Base-by-base conservation (phyloP, 2,329 filamentous ascomycete genomes). In the Aspergillus eucalypticola region DNA sequence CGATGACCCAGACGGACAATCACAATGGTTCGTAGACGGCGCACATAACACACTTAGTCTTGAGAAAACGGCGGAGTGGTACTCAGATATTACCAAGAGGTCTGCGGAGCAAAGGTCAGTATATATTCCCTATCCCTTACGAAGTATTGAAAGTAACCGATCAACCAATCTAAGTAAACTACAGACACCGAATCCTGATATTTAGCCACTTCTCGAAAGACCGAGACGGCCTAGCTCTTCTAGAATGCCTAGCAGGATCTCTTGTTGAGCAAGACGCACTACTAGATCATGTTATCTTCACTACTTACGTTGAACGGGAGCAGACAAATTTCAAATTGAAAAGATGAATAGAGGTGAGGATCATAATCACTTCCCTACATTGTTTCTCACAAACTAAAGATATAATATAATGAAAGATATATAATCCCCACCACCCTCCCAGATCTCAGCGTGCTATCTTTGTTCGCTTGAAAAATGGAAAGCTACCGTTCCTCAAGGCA, bases 31-130 rank as follows among this genome's bases (percentile, higher is more conserved):
- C 55, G 59, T 81, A 21, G 78, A 81, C 60, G 73, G 75, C 10
- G 79, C 79, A 1, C 77, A 81, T 60, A 81, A 80, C 54, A 69
- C 74, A 5, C 62, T 80, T 63, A 80, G 78, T 64, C 62, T 80
- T 3, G 62, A 56, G 5, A 66, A 75, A 56, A 72, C 73, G 13
- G 74, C 71, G 10, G 61, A 73, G 46, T 81, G 78, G 78, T 79
- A 75, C 60, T 67, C 68, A 4, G 66, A 69, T 17, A 65, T 64
- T 17, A 21, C 53, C 23, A 35, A 13, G 32, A 5, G 32, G 4
- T 15, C 32, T 13, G 32, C 4, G 32, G 10, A 13, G 32, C 11
- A 11, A 35, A 35, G 0, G 29, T 35, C 10, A 32, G 29, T 52
- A 44, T 29, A 8, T 29, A 53, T 27, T 7, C 8, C 58, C 21